Evolutionary conservation across 1,284 basidiomycete genomes (phyloP), one percentile per base, ranked within the genome.

Genomic region (Cutaneotrichosporon sp.): DNA sequence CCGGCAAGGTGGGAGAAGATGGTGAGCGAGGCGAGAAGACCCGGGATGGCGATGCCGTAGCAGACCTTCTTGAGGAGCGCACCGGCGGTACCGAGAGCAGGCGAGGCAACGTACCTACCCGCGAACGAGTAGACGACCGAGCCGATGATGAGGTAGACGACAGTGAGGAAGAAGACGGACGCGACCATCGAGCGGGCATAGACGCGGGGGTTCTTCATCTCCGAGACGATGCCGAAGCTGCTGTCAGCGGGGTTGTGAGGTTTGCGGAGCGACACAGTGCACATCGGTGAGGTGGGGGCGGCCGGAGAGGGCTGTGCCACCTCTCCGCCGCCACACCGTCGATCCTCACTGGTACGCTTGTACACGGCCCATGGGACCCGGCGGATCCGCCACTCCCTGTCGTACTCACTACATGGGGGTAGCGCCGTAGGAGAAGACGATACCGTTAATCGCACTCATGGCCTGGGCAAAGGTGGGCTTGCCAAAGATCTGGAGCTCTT

Each of bases 1-100:
- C 85, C 84, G 16, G 84, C 82, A 16, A 60, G 53, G 59, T 74
- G 74, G 51, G 63, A 67, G 62, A 74, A 73, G 51, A 79, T 59
- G 33, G 71, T 68, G 38, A 67, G 66, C 16, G 67, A 67, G 27
- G 74, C 72, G 49, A 78, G 59, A 14, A 81, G 66, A 20, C 73
- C 73, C 5, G 73, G 75, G 18, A 79, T 51, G 20, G 76, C 74
- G 42, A 80, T 64, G 16, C 76, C 76, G 68, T 78, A 79, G 57
- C 66, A 70, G 56, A 76, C 60, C 45, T 60, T 64, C 70, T 81
- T 78, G 59, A 81, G 69, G 31, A 75, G 60, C 4, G 58, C 47
- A 45, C 80, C 80, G 38, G 79, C 77, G 7, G 72, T 72, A 0
- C 78, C 78, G 24, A 80, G 73, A 4, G 79, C 78, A 16, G 78